Evolutionary conservation across 805 yeast genomes (phyloP), one percentile per base, ranked within the genome.

Genomic region (Pichia phayaonensis): DNA sequence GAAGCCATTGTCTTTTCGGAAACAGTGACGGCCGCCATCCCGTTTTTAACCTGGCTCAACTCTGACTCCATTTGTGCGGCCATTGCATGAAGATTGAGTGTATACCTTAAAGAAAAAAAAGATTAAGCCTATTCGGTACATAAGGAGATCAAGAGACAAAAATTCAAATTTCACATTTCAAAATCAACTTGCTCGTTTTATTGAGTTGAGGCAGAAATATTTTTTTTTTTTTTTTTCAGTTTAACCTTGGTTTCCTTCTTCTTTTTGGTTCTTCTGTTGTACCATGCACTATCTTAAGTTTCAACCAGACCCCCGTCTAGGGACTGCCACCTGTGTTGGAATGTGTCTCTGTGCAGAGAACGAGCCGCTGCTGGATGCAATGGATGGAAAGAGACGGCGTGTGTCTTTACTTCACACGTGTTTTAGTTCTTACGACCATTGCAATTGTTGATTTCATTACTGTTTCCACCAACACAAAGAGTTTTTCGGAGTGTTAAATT

Each of bases 321-420:
- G 38, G 38, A 34, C 18, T 2, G 38, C 20, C 18, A 34, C n/a
- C 38, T n/a, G 38, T 34, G 38, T 34, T 34, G 53, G 55, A 50
- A 54, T 55, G 58, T 54, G 57, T 55, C 58, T 51, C 55, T 54
- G 56, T 55, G 56, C 54, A 26, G 16, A 51, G 58, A 55, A 34
- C 3, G 20, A 34, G 3, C 8, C 10, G 38, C 11, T 34, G 38
- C 38, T 34, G 38, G 38, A 34, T 34, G 38, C 38, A 34, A 34
- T 34, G 38, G 38, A n/a, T 11, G 38, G 38, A n/a, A 34, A 16
- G 38, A 34, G n/a, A 34, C 38, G 3, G 38, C n/a, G 38, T 34
- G 38, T 34, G n/a, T n/a, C n/a, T 34, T n/a, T 26, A 26, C 3
- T 16, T 16, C 20, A 34, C 38, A 34, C 8, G 4, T 7, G 16